phyloP scores from a whole-genome alignment of 2,329 filamentous ascomycete species.

The Aureobasidium musti region DNA sequence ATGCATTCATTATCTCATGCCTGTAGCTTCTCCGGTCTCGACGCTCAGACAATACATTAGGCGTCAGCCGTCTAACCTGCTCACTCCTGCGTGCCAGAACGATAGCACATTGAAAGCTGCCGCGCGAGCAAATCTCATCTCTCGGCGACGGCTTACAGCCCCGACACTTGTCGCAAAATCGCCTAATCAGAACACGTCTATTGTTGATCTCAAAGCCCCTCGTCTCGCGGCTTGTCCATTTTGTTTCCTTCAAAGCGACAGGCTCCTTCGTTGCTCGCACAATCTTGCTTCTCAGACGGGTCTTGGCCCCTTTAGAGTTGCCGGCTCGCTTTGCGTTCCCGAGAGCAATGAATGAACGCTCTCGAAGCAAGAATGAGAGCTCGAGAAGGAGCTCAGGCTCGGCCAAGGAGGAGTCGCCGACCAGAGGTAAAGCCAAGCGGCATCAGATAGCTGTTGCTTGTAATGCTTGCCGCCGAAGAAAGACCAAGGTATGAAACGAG shows the following conservation, averaged over 20 bases:
- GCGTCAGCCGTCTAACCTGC: not conserved
- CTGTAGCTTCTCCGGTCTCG: not conserved
- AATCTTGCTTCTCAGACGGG: not conserved
- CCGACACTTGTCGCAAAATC: not conserved
- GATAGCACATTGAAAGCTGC: not conserved
- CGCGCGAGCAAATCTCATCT: constrained; percentile 3
- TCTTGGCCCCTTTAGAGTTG: not conserved
- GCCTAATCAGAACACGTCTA: constrained; percentile 10
- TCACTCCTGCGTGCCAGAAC: too few relatives aligned
- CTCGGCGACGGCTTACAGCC: constrained; percentile 3
- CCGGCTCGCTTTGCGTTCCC: not conserved
- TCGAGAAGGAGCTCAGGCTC: constrained; percentile 38
- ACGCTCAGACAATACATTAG: not conserved
- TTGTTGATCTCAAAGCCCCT: not conserved
- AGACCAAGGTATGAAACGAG: constrained; percentile 25
- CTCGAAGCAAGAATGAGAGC: not conserved
- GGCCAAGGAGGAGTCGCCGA: constrained; percentile 30
- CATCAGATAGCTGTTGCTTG: constrained; percentile 30
- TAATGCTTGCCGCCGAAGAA: constrained; percentile 29
- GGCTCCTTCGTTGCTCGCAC: not conserved
- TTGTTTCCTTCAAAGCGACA: not conserved
- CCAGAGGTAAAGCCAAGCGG: constrained; percentile 22
- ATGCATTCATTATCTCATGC: not conserved
- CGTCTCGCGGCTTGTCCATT: too few relatives aligned
- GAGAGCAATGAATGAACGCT: not conserved